phyloP scores from a whole-genome alignment of 805 yeast species.

The Candida succiphila region DNA sequence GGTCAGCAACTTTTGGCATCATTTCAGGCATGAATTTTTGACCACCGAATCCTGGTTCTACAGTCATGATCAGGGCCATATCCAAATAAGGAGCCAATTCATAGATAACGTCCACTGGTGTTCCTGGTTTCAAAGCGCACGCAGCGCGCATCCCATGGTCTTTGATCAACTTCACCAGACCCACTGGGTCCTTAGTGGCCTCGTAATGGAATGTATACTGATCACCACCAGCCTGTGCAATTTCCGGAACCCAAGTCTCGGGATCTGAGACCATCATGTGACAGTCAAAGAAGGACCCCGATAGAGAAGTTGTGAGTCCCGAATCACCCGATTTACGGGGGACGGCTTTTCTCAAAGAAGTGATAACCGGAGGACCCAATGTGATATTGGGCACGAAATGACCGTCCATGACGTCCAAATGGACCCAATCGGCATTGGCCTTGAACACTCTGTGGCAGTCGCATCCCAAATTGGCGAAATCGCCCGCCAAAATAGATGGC shows the following conservation, averaged over 20 bases:
- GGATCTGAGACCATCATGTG: constrained; percentile 97
- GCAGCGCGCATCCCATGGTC: constrained; percentile 84
- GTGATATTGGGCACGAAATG: constrained; percentile 96
- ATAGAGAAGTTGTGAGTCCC: constrained; percentile 2
- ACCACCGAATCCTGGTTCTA: constrained; percentile 98
- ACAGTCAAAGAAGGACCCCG: constrained; percentile 68
- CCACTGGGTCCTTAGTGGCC: constrained; percentile 71
- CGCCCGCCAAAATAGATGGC: constrained; percentile 89
- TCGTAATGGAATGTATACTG: constrained; percentile 95
- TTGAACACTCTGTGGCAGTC: constrained; percentile 76
- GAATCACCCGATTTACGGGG: no score
- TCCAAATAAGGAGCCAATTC: constrained; percentile 73
- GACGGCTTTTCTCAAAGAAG: constrained; percentile 63
- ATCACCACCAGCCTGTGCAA: constrained; percentile 91
- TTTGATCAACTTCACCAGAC: constrained; percentile 67
- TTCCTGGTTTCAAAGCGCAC: constrained; percentile 89
- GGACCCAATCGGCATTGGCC: constrained; percentile 92
- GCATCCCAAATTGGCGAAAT: constrained; percentile 81
- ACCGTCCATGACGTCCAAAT: constrained; percentile 98
- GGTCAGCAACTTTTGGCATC: constrained; percentile 88
- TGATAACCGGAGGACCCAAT: constrained; percentile 84
- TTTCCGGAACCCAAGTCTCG: constrained; percentile 86
- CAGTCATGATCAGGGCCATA: constrained; percentile 97
- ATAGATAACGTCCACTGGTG: constrained; percentile 73
- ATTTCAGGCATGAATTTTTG: constrained; percentile 90